Conservation (phyloP, 192 early-diverging fungal genomes). For the Paraglomus occultum region DNA sequence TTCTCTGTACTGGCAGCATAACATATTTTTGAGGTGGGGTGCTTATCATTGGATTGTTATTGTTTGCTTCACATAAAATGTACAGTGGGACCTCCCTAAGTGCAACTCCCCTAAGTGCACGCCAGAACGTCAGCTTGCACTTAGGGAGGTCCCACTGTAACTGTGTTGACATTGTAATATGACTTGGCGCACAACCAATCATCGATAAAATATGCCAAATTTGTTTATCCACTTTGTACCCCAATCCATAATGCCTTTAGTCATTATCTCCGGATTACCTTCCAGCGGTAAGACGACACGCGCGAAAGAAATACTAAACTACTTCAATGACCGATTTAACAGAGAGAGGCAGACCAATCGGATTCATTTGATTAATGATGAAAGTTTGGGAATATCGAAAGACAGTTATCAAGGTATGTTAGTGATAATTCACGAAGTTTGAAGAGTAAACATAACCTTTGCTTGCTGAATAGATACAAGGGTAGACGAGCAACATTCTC, state of each 20-base stretch:
- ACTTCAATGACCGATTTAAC: conserved; percentile 47
- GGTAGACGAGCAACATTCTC: conserved; percentile 84
- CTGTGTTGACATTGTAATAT: no score
- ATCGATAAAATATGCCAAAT: no score
- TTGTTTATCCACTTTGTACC: no score
- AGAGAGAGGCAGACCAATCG: conserved; percentile 40
- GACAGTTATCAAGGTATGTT: conserved; percentile 60
- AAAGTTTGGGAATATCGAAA: conserved; percentile 58
- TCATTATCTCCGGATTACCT: conserved; percentile 86
- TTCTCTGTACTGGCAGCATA: no score
- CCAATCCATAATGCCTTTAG: conserved; percentile 78
- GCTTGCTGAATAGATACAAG: conserved; percentile 31
- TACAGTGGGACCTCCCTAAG: no score
- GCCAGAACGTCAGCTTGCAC: no score
- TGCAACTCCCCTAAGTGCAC: no score
- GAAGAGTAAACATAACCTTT: conserved; percentile 1
- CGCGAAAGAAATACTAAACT: conserved; percentile 65
- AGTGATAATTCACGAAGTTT: conserved; percentile 31
- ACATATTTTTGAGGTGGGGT: no score
- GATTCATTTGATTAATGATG: conserved; percentile 80
- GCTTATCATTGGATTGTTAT: no score
- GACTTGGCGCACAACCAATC: no score
- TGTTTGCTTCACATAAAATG: no score
- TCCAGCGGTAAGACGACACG: conserved; percentile 88
- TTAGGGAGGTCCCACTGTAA: no score